Percentiles rank a stretch among this genome's conserved stretches.
phyloP scores from a whole-genome alignment of 1,284 basidiomycete species.

The Thelephora terrestris region DNA sequence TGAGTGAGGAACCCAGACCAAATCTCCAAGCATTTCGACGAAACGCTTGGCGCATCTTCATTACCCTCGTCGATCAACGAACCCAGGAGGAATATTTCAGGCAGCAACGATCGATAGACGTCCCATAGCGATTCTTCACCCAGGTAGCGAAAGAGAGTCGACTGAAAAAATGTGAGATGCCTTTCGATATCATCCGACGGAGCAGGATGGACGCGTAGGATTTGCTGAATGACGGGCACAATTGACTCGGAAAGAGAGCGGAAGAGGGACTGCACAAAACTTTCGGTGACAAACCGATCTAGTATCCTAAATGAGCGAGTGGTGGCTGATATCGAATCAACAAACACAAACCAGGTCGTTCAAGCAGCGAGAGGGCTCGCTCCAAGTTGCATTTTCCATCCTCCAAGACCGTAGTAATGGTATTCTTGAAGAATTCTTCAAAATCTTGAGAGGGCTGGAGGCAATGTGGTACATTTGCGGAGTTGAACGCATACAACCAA shows the following conservation, averaged over 20 bases:
- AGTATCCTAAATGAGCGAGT: not conserved
- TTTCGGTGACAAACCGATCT: constrained; percentile 29
- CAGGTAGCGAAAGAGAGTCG: constrained; percentile 22
- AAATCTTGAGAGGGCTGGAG: constrained; percentile 35
- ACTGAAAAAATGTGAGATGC: constrained; percentile 17
- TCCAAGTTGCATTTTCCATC: constrained; percentile 8
- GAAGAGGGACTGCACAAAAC: constrained; percentile 25
- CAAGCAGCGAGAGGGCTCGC: constrained; percentile 20
- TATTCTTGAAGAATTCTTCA: constrained; percentile 21
- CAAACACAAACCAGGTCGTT: constrained; percentile 26
- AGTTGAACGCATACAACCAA: too few relatives aligned
- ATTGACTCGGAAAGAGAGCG: constrained; percentile 28
- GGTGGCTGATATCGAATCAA: constrained; percentile 18
- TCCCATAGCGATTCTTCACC: constrained; percentile 14
- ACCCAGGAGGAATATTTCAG: constrained; percentile 37
- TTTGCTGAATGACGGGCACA: constrained; percentile 24
- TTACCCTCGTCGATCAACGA: constrained; percentile 30
- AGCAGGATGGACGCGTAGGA: constrained; percentile 20
- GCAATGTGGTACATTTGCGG: not conserved
- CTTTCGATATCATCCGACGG: not conserved
- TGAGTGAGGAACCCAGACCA: not conserved
- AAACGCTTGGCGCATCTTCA: not conserved
- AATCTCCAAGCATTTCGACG: not conserved
- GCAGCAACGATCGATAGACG: constrained; percentile 21
- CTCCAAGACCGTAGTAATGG: constrained; percentile 23